Base-by-base conservation (phyloP, 2,329 filamentous ascomycete species). In the Ophiostoma montium region DNA sequence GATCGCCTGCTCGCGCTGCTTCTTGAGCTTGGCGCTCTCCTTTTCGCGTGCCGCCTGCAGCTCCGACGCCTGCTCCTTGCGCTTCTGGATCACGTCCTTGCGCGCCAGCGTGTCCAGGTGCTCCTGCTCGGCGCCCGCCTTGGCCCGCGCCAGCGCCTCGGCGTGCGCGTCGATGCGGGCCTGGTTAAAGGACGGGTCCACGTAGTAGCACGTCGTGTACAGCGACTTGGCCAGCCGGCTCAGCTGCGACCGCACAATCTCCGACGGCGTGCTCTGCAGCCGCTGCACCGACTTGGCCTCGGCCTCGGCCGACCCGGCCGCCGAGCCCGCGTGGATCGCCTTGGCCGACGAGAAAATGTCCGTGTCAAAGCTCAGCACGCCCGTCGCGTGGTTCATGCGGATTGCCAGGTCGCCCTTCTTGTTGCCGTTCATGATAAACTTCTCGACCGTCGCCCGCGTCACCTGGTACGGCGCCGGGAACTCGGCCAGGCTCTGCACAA, bases 381-480 rank as follows among this genome's bases (percentile, higher is more conserved):
- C 88, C 48, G 89, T 90, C 54, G 88, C 88, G 63, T 98, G 92
- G 63, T 96, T 86, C 68, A 96, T 87, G 54, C 92, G 88, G 59
- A 98, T 94, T 48, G 92, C 85, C 42, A 98, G 76, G 60, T 98
- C 92, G 50, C 92, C 92, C 78, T 98, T 98, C 80, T 98, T 98
- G 78, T 94, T 96, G 55, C 92, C 92, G 67, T 98, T 98, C 92
- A 98, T 98, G 75, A 98, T 96, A 75, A 98, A 98, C 72, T 96
- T 98, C 74, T 98, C 92, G 57, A 98, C 94, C 54, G 86, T 94
- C 57, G 83, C 80, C 48, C 85, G 82, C 55, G 78, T 84, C 57
- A 96, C 88, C 69, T 95, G 84, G 77, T 94, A 96, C 38, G 92
- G 87, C 64, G 94, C 89, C 10, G 92, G 92, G 75, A 98, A 98